Evolutionary conservation across 1,284 basidiomycete genomes (phyloP).

Genomic region (Ganoderma sp.): DNA sequence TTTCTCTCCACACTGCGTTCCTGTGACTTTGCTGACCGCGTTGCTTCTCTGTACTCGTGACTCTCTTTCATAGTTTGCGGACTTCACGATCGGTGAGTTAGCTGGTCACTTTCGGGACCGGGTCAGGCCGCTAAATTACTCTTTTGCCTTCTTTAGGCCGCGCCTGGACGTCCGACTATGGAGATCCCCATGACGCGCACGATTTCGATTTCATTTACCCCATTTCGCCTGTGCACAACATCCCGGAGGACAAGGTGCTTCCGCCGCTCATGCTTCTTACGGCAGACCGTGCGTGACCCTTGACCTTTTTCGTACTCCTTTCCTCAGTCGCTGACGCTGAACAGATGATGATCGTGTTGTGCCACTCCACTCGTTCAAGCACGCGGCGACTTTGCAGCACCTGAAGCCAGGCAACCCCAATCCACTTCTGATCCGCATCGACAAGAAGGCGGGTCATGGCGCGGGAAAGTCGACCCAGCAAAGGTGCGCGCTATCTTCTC

Average conservation of each 20-base stretch:
- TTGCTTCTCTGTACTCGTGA: background rate
- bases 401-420: conserved; percentile 64
- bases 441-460: conserved; percentile 82
- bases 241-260: conserved; percentile 62
- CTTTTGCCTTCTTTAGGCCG: conserved; percentile 50
- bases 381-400: conserved; percentile 76
- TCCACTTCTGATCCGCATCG: conserved; percentile 76
- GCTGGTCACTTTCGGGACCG: background rate
- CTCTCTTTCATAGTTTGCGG: conserved; percentile 59
- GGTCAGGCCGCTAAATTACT: background rate
- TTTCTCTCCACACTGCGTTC: background rate
- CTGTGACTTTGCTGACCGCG: conserved; percentile 12
- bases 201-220: conserved; percentile 86
- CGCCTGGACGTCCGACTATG: conserved; percentile 84
- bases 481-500: conserved; percentile 47
- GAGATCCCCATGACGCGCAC: conserved; percentile 74
- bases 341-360: conserved; percentile 84
- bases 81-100: conserved; percentile 72
- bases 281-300: conserved; percentile 68
- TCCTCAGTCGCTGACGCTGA: background rate
- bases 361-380: conserved; percentile 83
- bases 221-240: conserved; percentile 79
- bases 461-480: conserved; percentile 81
- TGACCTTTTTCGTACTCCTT: background rate
- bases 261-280: conserved; percentile 77